Evolutionary conservation across 139 green algal genomes (phyloP), one percentile per base, ranked within the genome.

Genomic region (Volvox reticuliferus): DNA sequence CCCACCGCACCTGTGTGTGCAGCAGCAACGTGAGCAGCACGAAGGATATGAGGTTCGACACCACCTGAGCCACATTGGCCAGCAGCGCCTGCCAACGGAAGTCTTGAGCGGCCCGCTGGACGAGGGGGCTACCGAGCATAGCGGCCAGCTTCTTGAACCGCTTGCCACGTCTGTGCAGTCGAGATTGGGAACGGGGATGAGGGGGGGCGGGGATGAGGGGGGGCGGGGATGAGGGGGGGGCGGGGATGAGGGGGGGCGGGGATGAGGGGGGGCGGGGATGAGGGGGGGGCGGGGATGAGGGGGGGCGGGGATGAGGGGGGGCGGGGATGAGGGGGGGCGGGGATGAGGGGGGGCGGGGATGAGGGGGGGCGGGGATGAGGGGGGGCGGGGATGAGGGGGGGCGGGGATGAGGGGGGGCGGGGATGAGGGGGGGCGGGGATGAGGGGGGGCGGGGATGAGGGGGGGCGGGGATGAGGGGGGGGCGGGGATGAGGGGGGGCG

Each of bases 81-180:
- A 89, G 69, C 85, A 73, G 85, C n/a, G 85, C 85, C 85, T 89
- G 85, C 85, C 85, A 89, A 26, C 28, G 69, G 85, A 89, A 89
- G 37, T 89, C 85, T 12, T 61, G 69, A 19, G 85, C 85, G 0
- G 85, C 85, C 12, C 85, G 85, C 85, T 89, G 85, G 37, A 89
- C 85, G 18, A n/a, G 2, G 0, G 85, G 69, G 18, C 63, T 80
- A 24, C 61, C 69, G 0, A 89, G 68, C 69, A 89, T 89, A 32
- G 68, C 33, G 0, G 30, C n/a, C 19, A 93, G 71, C 91, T 87
- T 89, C 86, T 88, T 93, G 37, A 91, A 78, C 9, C 86, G 91
- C 91, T 91, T 93, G 71, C 77, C 86, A 17, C 91, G 86, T 62
- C 91, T 93, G 79, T 28, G 83, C 22, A 28, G 22, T 32, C 6